Percentiles rank a stretch among this genome's conserved stretches.
Evolutionary conservation across 495 filamentous ascomycete species (phyloP).

Genomic region (Aspergillus wentii): DNA sequence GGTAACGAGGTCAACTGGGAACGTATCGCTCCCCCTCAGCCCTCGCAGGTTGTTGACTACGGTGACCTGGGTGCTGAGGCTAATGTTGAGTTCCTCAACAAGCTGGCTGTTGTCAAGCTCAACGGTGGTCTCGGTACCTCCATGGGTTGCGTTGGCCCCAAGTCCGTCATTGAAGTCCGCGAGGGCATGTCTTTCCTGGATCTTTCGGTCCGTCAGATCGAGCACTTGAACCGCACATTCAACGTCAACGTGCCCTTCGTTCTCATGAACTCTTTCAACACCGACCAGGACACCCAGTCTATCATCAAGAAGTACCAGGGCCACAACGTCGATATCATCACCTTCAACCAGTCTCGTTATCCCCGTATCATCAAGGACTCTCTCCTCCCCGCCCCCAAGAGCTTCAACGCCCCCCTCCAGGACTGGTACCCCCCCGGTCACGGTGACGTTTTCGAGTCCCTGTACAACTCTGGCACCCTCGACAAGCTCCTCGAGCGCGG

Average conservation of each 20-base stretch:
- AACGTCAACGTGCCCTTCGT: constrained; percentile 97
- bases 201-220: constrained; percentile 96
- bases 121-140: constrained; percentile 99
- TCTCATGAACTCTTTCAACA: constrained; percentile 99
- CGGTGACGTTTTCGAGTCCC: constrained; percentile 98
- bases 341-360: constrained; percentile 99
- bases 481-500: constrained; percentile 93
- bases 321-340: constrained; percentile 98
- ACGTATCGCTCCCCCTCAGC: constrained; percentile 86
- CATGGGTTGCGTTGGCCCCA: constrained; percentile 98
- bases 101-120: constrained; percentile 97
- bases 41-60: constrained; percentile 91
- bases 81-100: constrained; percentile 89
- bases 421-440: constrained; percentile 99
- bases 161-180: constrained; percentile 99
- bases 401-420: constrained; percentile 77
- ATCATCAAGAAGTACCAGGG: constrained; percentile 99
- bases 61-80: constrained; percentile 77
- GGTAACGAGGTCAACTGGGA: constrained; percentile 94
- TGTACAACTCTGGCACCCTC: constrained; percentile 98
- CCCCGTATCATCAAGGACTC: constrained; percentile 98
- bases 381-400: constrained; percentile 91
- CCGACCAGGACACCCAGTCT: constrained; percentile 92
- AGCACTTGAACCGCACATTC: constrained; percentile 98
- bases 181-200: constrained; percentile 99